Evolutionary conservation across 176 grass and related monocot genomes (phyloP).

Genomic region (Musa beccarii): DNA sequence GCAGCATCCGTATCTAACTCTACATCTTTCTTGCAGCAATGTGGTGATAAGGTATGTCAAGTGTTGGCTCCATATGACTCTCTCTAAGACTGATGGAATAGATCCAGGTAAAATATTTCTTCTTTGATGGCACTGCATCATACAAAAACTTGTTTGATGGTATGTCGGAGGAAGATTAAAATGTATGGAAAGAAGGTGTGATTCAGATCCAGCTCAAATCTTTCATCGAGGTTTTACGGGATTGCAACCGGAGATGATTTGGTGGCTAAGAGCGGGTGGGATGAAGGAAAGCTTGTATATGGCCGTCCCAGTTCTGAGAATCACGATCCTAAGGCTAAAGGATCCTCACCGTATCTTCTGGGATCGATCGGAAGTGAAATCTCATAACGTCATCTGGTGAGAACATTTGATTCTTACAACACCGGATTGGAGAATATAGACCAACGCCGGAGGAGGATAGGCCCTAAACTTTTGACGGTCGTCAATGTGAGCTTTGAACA

Average conservation of each 20-base stretch:
- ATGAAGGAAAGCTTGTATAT: conserved; percentile 21
- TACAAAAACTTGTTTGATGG: neutral
- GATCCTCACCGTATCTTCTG: conserved; percentile 11
- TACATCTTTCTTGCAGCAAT: conserved; percentile 44
- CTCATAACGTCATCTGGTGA: too few relatives aligned
- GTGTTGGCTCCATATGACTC: conserved; percentile 69
- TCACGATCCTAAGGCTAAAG: conserved; percentile 10
- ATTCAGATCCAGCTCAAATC: conserved; percentile 48
- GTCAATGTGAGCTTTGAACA: conserved; percentile 12
- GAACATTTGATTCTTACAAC: too few relatives aligned
- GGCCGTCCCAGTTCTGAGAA: conserved; percentile 10
- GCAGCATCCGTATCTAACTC: neutral
- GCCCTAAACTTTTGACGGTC: too few relatives aligned
- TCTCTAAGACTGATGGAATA: conserved; percentile 75
- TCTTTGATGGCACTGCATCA: too few relatives aligned
- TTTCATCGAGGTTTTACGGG: conserved; percentile 25
- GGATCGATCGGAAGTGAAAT: conserved; percentile 12
- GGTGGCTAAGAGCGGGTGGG: conserved; percentile 20
- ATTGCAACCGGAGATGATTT: conserved; percentile 19
- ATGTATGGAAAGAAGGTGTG: too few relatives aligned
- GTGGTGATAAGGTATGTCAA: conserved; percentile 57
- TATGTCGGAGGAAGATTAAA: too few relatives aligned
- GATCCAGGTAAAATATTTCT: conserved; percentile 47
- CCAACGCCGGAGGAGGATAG: too few relatives aligned
- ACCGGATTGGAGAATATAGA: too few relatives aligned